Evolutionary conservation across 306 rosid genomes (phyloP), one percentile per base, ranked within the genome.

Genomic region (Alnus glutinosa): DNA sequence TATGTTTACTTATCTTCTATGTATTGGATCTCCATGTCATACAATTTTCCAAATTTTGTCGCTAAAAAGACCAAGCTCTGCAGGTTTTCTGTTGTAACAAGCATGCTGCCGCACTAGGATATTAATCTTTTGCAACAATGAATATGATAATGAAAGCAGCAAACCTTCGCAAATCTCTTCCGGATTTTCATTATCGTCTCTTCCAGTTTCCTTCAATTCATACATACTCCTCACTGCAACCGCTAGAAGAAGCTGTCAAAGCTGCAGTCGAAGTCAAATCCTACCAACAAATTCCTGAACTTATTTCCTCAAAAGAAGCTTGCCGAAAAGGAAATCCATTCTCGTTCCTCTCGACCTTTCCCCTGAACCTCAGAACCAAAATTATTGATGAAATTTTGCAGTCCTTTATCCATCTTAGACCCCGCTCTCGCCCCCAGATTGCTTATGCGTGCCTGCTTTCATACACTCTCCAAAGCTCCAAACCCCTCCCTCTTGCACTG

Each of bases 381-480:
- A 77, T 87, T 37, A 80, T 92, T 80, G 98, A 94, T 88, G 88
- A 87, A 79, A 89, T 94, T 55, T 75, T 92, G 83, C 97, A 89
- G 81, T 89, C 94, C 66, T 88, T 90, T 73, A 82, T 94, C 50
- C 83, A 85, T 78, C 42, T 90, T 32, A 89, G 94, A 78, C 94
- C 95, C 32, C 90, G 90, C 62, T 86, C 75, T 19, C 84, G 86
- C 77, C 77, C 88, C 18, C 82, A 66, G 52, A 36, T 83, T 73
- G 85, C 89, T 36, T 90, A 90, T 80, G 78, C 89, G 68, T 86
- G 75, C 66, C 89, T 92, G 62, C 87, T 89, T 55, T 84, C 86
- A 49, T 87, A 77, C 82, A 89, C 87, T 64, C 88, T 94, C 52
- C 89, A 87, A 83, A 88, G 87, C 77, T 79, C 93, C 36, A 77